Evolutionary conservation across 78 protist genomes (phyloP).

Genomic region (Cavenderia fasciculata): DNA sequence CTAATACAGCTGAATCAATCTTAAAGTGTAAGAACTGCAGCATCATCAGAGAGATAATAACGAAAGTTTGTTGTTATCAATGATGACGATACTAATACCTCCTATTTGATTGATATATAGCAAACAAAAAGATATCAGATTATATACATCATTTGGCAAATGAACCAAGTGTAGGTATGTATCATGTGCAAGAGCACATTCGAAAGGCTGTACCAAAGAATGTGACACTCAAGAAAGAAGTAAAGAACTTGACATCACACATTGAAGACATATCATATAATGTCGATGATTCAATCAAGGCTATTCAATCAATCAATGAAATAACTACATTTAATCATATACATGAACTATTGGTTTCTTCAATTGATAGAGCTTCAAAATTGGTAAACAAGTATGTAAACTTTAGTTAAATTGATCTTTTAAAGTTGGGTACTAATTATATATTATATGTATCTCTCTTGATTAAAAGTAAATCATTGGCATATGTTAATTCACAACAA

Average conservation of each 20-base stretch:
- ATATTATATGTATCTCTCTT: not conserved
- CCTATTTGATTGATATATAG: no score
- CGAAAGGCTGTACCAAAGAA: conserved; percentile 74
- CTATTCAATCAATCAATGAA: conserved; percentile 25
- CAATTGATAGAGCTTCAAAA: conserved; percentile 53
- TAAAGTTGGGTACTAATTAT: not conserved
- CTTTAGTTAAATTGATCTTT: not conserved
- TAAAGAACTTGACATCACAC: not conserved
- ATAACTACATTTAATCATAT: conserved; percentile 50
- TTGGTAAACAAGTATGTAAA: conserved; percentile 42
- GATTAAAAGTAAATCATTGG: conserved; percentile 35
- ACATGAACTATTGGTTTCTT: not conserved
- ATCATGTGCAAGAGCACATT: conserved; percentile 81
- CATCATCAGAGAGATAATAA: no score
- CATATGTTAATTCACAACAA: conserved; percentile 46
- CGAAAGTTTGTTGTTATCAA: no score
- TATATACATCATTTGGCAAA: conserved; percentile 64
- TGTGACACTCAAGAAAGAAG: conserved; percentile 51
- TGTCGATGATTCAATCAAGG: conserved; percentile 17
- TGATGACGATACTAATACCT: no score
- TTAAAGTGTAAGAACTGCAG: no score
- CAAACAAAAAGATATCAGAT: conserved; percentile 56
- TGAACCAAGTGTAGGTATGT: conserved; percentile 78
- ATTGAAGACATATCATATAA: conserved; percentile 48
- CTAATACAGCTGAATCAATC: conserved; percentile 39